Base-by-base conservation (phyloP, 202 grass and related monocot species). In the Elaeis oleifera region DNA sequence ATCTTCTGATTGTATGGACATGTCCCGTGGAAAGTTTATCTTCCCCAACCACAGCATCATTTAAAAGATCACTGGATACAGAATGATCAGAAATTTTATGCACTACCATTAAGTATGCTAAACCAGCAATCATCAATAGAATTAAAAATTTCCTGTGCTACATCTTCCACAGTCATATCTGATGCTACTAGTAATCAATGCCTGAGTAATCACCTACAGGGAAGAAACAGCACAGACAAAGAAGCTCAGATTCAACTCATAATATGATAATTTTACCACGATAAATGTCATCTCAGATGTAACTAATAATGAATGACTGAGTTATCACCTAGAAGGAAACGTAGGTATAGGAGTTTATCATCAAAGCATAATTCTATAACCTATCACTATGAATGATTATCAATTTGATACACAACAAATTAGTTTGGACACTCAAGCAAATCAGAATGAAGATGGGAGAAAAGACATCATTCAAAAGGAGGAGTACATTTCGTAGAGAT, bases 1-100 rank as follows among this genome's bases (percentile, higher is more conserved):
- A 81, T 73, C 71, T 83, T 23, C 20, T 55, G 7, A 80, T 63
- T 65, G 25, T 81, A 44, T 69, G 58, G 76, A 71, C 63, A 75
- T 50, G 72, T 80, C 68, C 72, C 23, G 65, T 74, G 25, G 52
- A 53, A 71, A 74, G 54, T 58, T 50, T 68, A 49, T 56, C 64
- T 50, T 68, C 61, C 63, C 51, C 51, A 59, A 71, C 71, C 74
- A 72, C 28, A 55, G 26, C 17, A 63, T 20, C 79, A 64, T 76
- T 71, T 72, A 74, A 73, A 60, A 68, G 14, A 36, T 72, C 65
- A 74, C 36, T 63, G 26, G 82, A 67, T 63, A 70, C 52, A 72
- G 73, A 75, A 77, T 66, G 63, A 39, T 59, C 49, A 3, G 71
- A 39, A 48, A 61, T 44, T 50, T 65, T 74, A 61, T 58, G 63